phyloP scores from a whole-genome alignment of 345 rosid genomes.

The Eucalyptus cladocalyx region DNA sequence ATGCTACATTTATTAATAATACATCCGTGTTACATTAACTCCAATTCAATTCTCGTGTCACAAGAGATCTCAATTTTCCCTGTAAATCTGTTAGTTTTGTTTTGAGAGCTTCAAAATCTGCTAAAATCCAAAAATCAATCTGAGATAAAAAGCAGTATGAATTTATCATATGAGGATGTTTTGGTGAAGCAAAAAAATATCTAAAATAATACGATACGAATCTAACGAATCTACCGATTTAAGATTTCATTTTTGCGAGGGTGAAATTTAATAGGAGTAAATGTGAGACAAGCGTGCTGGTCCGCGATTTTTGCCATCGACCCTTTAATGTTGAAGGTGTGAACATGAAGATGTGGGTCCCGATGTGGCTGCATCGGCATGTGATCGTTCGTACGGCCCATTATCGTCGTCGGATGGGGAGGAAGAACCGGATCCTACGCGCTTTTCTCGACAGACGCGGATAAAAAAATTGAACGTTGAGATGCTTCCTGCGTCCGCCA shows the following conservation, averaged over 20 bases:
- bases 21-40: background rate
- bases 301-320: background rate
- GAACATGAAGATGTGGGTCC: background rate
- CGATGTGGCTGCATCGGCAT: background rate
- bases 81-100: rapidly evolving
- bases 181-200: background rate
- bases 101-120: no score
- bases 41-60: background rate
- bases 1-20: background rate
- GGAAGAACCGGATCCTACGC: background rate
- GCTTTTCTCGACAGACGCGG: background rate
- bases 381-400: background rate
- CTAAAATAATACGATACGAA: background rate
- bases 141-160: no score
- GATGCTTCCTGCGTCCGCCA: background rate
- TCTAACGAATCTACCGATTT: background rate
- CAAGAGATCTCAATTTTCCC: background rate
- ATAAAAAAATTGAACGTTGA: background rate
- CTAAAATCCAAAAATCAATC: no score
- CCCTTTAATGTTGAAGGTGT: background rate
- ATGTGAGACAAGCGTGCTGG: background rate
- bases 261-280: background rate
- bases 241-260: background rate
- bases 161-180: no score
- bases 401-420: no score